Percentiles rank a stretch among this genome's conserved stretches.
phyloP scores from a whole-genome alignment of 768 basidiomycete species.

The Cystobasidium ongulense region DNA sequence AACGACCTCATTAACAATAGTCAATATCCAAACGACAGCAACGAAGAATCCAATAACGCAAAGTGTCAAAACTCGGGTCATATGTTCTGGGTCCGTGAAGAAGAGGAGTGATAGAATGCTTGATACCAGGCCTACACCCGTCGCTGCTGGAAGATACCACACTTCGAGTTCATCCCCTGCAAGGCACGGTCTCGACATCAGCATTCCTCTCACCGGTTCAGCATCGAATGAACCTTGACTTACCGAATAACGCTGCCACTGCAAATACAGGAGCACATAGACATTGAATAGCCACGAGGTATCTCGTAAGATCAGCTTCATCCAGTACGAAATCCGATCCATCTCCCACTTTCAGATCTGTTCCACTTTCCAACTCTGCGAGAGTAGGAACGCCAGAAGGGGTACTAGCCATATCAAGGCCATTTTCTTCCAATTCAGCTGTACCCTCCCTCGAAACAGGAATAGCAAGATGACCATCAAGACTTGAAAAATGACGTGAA shows the following conservation, averaged over 20 bases:
- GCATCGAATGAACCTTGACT: slow-evolving; percentile 42
- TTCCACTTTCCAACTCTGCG: not conserved
- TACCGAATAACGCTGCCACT: slow-evolving; percentile 66
- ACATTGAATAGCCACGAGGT: slow-evolving; percentile 77
- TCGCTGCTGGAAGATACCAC: slow-evolving; percentile 55
- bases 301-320: slow-evolving; percentile 50
- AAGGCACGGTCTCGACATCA: slow-evolving; percentile 31
- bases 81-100: slow-evolving; percentile 53
- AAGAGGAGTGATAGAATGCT: slow-evolving; percentile 57
- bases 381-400: not conserved
- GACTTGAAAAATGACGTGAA: not conserved
- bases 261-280: slow-evolving; percentile 72
- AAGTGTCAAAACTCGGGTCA: slow-evolving; percentile 54
- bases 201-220: slow-evolving; percentile 29
- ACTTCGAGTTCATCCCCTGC: slow-evolving; percentile 37
- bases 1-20: slow-evolving; percentile 92
- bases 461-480: not conserved
- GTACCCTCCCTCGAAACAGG: not conserved
- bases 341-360: not conserved
- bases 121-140: slow-evolving; percentile 53
- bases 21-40: slow-evolving; percentile 94
- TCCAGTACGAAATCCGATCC: not conserved
- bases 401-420: not conserved
- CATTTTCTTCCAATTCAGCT: not conserved
- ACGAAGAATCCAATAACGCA: slow-evolving; percentile 87